Evolutionary conservation across 2,329 filamentous ascomycete genomes (phyloP).

Genomic region (Saccharata proteae): DNA sequence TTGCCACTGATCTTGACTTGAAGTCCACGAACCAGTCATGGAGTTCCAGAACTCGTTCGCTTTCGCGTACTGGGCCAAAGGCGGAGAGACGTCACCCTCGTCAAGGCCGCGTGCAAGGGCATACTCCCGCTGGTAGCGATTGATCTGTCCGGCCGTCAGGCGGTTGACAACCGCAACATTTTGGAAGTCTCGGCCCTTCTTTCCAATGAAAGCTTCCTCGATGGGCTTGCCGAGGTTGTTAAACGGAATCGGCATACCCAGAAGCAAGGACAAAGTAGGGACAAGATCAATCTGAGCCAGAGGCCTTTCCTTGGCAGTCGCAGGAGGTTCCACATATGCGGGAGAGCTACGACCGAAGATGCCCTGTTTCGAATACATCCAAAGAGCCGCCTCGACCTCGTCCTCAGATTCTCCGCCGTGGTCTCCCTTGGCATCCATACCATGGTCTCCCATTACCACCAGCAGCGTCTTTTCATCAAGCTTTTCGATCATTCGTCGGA

Average conservation of each 20-base stretch:
- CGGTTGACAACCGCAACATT: slow-evolving; percentile 68
- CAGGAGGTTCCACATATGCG: slow-evolving; percentile 44
- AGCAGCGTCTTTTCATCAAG: slow-evolving; percentile 80
- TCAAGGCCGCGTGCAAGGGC: slow-evolving; percentile 58
- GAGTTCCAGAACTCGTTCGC: slow-evolving; percentile 45
- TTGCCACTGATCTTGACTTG: slow-evolving; percentile 25
- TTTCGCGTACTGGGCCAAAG: slow-evolving; percentile 46
- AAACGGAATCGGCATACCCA: slow-evolving; percentile 88
- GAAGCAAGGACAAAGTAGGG: slow-evolving; percentile 73
- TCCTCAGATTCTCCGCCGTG: slow-evolving; percentile 98
- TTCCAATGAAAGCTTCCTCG: slow-evolving; percentile 77
- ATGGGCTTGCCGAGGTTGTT: slow-evolving; percentile 92
- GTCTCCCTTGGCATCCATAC: slow-evolving; percentile 95
- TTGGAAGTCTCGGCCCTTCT: slow-evolving; percentile 55
- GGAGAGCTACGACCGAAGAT: slow-evolving; percentile 67
- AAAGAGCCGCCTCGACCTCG: slow-evolving; percentile 85
- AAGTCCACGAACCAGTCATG: slow-evolving; percentile 29
- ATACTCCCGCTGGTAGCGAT: slow-evolving; percentile 80
- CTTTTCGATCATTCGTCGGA: slow-evolving; percentile 56
- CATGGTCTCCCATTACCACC: slow-evolving; percentile 97
- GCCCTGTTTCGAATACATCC: slow-evolving; percentile 92
- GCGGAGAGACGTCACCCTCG: slow-evolving; percentile 44
- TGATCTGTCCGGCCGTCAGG: slow-evolving; percentile 71
- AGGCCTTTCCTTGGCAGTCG: slow-evolving; percentile 66
- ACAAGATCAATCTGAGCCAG: slow-evolving; percentile 85